Evolutionary conservation across 805 yeast species (phyloP).

Genomic region (Barnettozyma salicaria): DNA sequence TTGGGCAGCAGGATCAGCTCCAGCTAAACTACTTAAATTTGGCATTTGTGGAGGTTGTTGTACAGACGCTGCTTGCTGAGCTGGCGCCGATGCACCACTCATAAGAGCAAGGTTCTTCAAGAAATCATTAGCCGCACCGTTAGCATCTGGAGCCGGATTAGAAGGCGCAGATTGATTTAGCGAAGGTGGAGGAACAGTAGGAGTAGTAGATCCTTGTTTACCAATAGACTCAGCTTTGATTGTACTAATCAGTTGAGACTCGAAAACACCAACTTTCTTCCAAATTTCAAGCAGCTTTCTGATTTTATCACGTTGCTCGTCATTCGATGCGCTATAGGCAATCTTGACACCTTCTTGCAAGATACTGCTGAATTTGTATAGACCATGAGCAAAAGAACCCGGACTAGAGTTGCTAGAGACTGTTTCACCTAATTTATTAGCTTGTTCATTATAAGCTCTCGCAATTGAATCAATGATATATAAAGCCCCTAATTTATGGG

Average conservation of each 20-base stretch:
- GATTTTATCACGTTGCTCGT: constrained; percentile 65
- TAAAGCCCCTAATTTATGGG: constrained; percentile 86
- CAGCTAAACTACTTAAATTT: constrained; percentile 15
- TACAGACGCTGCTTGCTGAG: constrained; percentile 8
- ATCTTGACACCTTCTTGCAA: constrained; percentile 61
- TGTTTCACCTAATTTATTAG: constrained; percentile 47
- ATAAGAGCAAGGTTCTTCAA: constrained; percentile 65
- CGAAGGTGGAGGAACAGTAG: constrained; percentile 45
- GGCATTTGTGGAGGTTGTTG: constrained; percentile 24
- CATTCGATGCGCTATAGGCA: constrained; percentile 49
- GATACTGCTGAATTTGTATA: constrained; percentile 54
- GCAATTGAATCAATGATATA: constrained; percentile 91
- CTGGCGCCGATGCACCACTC: constrained; percentile 9
- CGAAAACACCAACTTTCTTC: constrained; percentile 80
- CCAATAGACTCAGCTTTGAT: constrained; percentile 51
- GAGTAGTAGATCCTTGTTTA: constrained; percentile 47
- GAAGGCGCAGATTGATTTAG: too few relatives aligned
- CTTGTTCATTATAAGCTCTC: constrained; percentile 75
- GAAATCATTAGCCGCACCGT: constrained; percentile 53
- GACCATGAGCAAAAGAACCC: constrained; percentile 73
- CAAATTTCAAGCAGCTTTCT: constrained; percentile 86
- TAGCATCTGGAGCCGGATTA: constrained; percentile 34
- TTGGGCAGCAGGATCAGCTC: constrained; percentile 29
- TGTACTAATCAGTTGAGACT: constrained; percentile 44
- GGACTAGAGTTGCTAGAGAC: constrained; percentile 47